Percentiles rank a stretch among this genome's conserved stretches.
These are phyloP conservation scores for Globisporangium iwayamae DNA, from an alignment of 352 stramenopile genomes.

Conservation along the genomic window DNA sequence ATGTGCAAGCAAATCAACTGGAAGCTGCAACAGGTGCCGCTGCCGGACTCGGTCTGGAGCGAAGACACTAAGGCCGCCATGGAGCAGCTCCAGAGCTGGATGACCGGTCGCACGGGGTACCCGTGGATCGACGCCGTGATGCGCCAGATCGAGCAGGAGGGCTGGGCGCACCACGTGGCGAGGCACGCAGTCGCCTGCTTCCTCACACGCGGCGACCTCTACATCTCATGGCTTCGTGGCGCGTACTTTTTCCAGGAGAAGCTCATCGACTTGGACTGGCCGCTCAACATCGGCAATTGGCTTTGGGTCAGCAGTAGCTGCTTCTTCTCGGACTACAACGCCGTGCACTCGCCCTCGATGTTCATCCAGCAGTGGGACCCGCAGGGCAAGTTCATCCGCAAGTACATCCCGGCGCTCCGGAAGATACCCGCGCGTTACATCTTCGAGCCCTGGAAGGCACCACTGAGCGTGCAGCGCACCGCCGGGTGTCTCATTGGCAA, in stretches of 20 bases:
- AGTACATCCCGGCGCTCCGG: constrained; percentile 88
- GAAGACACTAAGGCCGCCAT: constrained; percentile 46
- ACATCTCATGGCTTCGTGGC: constrained; percentile 91
- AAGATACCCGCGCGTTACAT: constrained; percentile 95
- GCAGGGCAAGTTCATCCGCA: constrained; percentile 86
- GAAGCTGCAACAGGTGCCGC: constrained; percentile 36
- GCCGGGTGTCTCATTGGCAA: constrained; percentile 88
- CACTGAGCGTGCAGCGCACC: constrained; percentile 79
- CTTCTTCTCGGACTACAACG: constrained; percentile 96
- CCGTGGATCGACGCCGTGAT: constrained; percentile 97
- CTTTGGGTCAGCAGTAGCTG: constrained; percentile 93
- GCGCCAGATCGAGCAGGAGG: constrained; percentile 87
- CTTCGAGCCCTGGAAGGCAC: constrained; percentile 96
- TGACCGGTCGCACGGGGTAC: constrained; percentile 93
- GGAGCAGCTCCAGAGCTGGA: constrained; percentile 82
- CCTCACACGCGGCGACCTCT: constrained; percentile 94
- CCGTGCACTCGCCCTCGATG: constrained; percentile 89
- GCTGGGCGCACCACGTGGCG: constrained; percentile 82
- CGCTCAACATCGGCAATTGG: constrained; percentile 98
- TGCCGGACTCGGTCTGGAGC: constrained; percentile 15
- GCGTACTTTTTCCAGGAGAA: constrained; percentile 89
- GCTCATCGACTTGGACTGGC: constrained; percentile 94
- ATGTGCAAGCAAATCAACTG: constrained; percentile 80
- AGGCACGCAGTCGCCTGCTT: constrained; percentile 96
- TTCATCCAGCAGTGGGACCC: constrained; percentile 94